Percentiles rank a stretch among this genome's conserved stretches.
Conservation (phyloP, 352 stramenopile genomes). For the Pythium aquatile region DNA sequence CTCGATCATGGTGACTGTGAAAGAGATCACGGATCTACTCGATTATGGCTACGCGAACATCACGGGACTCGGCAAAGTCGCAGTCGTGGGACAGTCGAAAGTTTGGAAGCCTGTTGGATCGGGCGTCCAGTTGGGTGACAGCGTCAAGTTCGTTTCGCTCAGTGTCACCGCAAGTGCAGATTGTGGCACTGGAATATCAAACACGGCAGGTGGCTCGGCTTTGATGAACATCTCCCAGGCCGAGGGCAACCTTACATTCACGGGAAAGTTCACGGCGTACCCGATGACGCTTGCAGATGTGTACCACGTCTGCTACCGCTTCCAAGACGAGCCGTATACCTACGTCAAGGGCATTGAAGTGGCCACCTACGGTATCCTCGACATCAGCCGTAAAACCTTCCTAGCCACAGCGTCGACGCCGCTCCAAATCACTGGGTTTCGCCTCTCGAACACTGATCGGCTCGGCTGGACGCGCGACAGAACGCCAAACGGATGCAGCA, state of each 20-base stretch:
- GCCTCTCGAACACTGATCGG: slow-evolving; percentile 43
- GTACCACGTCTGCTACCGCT: slow-evolving; percentile 74
- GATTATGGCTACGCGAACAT: slow-evolving; percentile 39
- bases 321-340: slow-evolving; percentile 61
- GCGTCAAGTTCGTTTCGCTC: slow-evolving; percentile 50
- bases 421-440: slow-evolving; percentile 49
- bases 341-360: slow-evolving; percentile 45
- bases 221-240: slow-evolving; percentile 37
- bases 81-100: slow-evolving; percentile 48
- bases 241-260: slow-evolving; percentile 30
- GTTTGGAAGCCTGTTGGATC: slow-evolving; percentile 48
- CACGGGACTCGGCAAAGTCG: slow-evolving; percentile 31
- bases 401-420: slow-evolving; percentile 43
- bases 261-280: slow-evolving; percentile 37
- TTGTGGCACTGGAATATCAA: slow-evolving; percentile 42
- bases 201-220: slow-evolving; percentile 33
- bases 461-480: slow-evolving; percentile 50
- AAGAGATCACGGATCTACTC: slow-evolving; percentile 44
- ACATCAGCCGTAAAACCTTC: slow-evolving; percentile 45
- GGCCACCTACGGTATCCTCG: slow-evolving; percentile 42
- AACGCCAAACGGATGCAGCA: slow-evolving; percentile 31
- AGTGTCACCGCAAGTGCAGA: slow-evolving; percentile 45
- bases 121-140: slow-evolving; percentile 42
- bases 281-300: slow-evolving; percentile 39
- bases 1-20: slow-evolving; percentile 42